Percentiles rank a stretch among this genome's conserved stretches.
phyloP scores from a whole-genome alignment of 1,284 basidiomycete genomes.

The Cryptococcus neoformans region DNA sequence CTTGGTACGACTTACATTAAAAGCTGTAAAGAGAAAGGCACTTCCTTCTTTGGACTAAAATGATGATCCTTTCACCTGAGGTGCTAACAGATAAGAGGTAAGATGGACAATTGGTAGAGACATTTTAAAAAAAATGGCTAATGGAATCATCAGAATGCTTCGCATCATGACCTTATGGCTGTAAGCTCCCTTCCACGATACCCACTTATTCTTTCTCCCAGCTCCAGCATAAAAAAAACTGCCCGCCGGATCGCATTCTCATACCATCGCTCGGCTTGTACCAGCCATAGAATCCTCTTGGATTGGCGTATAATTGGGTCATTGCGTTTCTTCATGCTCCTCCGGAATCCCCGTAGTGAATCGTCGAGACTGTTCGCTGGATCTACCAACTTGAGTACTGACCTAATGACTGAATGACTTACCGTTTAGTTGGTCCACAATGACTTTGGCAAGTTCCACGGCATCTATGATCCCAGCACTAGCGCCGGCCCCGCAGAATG shows the following conservation, averaged over 20 bases:
- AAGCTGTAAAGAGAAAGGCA: too few species aligned
- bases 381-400: neutral
- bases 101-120: too few species aligned
- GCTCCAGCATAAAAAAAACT: constrained; percentile 11
- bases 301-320: constrained; percentile 14
- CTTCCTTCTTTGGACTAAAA: too few species aligned
- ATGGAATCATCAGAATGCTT: too few species aligned
- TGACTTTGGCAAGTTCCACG: constrained; percentile 9
- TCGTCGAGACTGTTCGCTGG: constrained; percentile 1
- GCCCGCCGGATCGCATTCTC: neutral
- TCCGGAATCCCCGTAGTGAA: constrained; percentile 6
- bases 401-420: neutral
- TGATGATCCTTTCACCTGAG: too few species aligned
- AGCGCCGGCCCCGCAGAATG: constrained; percentile 25
- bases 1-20: too few species aligned
- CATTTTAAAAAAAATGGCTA: too few species aligned
- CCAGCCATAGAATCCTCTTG: constrained; percentile 14
- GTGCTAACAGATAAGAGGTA: too few species aligned
- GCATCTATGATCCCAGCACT: constrained; percentile 20
- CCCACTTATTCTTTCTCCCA: constrained; percentile 4
- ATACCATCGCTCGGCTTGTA: constrained; percentile 12
- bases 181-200: too few species aligned
- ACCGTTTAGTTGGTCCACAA: neutral
- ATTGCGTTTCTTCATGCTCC: constrained; percentile 3
- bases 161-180: too few species aligned